phyloP scores from a whole-genome alignment of 148 eudicot species.

The Linanthus parryae region DNA sequence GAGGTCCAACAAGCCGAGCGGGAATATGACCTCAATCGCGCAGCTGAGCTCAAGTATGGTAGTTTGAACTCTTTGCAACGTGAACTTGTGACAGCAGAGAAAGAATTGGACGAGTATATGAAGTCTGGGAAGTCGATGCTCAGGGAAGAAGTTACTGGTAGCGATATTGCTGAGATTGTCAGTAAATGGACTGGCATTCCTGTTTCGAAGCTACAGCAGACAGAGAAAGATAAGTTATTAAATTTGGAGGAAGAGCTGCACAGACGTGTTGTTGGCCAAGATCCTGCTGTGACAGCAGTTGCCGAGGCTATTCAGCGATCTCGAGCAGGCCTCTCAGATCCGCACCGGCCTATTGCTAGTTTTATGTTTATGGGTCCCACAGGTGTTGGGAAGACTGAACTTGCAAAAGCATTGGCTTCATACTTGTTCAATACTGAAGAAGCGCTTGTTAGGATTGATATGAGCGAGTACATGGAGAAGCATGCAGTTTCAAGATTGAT shows the following conservation, averaged over 20 bases:
- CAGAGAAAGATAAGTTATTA: slow-evolving; percentile 56
- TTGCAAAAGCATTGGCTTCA: slow-evolving; percentile 77
- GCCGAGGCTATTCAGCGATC: slow-evolving; percentile 98
- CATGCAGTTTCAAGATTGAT: slow-evolving; percentile 77
- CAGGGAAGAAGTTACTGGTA: slow-evolving; percentile 85
- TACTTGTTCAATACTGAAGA: slow-evolving; percentile 86
- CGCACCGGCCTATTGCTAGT: slow-evolving; percentile 85
- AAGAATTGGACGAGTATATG: slow-evolving; percentile 75
- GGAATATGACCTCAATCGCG: slow-evolving; percentile 92
- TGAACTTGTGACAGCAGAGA: slow-evolving; percentile 82
- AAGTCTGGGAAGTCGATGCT: slow-evolving; percentile 95
- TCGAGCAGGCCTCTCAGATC: slow-evolving; percentile 96
- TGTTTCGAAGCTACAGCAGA: slow-evolving; percentile 83
- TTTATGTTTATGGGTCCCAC: slow-evolving; percentile 96
- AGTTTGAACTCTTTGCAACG: slow-evolving; percentile 83
- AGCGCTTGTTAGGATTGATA: slow-evolving; percentile 85
- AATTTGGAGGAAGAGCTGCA: slow-evolving; percentile 87
- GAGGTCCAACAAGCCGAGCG: slow-evolving; percentile 96
- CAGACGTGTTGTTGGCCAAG: slow-evolving; percentile 88
- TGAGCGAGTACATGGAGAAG: slow-evolving; percentile 97
- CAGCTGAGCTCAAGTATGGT: slow-evolving; percentile 97
- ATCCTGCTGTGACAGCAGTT: slow-evolving; percentile 81
- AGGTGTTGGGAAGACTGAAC: slow-evolving; percentile 95
- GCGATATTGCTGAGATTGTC: slow-evolving; percentile 91
- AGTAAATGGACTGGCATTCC: slow-evolving; percentile 99